Evolutionary conservation across 352 stramenopile genomes (phyloP), one percentile per base, ranked within the genome.

Genomic region (Elongisporangium prolatum): DNA sequence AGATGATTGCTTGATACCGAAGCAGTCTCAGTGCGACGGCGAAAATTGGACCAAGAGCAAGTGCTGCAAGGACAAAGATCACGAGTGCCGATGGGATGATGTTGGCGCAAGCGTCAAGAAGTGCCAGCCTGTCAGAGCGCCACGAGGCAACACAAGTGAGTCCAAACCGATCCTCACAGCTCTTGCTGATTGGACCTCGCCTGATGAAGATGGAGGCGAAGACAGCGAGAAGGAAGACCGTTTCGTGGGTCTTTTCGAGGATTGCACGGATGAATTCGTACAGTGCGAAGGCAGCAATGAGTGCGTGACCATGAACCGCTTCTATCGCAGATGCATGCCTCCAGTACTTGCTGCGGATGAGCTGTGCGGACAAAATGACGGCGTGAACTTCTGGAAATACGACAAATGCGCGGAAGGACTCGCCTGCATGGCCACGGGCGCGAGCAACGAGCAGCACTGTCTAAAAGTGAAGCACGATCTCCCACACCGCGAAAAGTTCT

Each of bases 1-100:
- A 8, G 48, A 25, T 17, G 48, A 52, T 17, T 56, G 51, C 25
- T 34, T 21, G 21, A 56, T 56, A 2, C n/a, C 17, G 14, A 47
- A 34, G 17, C n/a, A 56, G 21, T 56, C 51, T 7, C 51, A 56
- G 24, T 56, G 51, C 51, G 51, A 56, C 24, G 51, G 51, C 21
- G 18, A 56, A 20, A 56, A 56, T 21, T 56, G 51, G 51, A 56
- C 51, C 21, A 22, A 22, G 18, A 56, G 51, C 51, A 56, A 13
- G n/a, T 56, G 51, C 51, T 56, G 51, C 51, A 34, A 44, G 18
- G 51, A 56, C 25, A 21, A 21, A 21, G 14, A 28, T 16, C n/a
- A 56, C 25, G 21, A 28, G 25, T 56, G 51, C 51, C 51, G 25
- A 20, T 56, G 51, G 51, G 25, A 56, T 44, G 21, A 25, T n/a